Conservation (phyloP, 1,284 basidiomycete genomes). For the Boletus sp. region DNA sequence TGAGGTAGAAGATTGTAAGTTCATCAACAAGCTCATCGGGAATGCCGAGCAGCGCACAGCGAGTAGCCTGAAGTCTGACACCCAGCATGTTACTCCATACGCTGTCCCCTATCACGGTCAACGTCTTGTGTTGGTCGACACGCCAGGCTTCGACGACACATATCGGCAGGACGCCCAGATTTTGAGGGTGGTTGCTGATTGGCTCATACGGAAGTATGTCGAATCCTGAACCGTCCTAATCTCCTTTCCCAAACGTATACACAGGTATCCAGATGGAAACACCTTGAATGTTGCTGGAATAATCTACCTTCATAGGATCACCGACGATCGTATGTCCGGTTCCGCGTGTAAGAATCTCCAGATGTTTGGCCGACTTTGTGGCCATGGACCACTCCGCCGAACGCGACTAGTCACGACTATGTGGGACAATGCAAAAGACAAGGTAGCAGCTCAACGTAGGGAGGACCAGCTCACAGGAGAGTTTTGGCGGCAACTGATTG, state of each 20-base stretch:
- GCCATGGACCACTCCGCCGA: conserved; percentile 10
- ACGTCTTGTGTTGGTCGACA: conserved; percentile 32
- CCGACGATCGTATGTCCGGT: conserved; percentile 50
- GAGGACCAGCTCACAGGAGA: conserved; percentile 29
- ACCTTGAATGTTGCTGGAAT: conserved; percentile 43
- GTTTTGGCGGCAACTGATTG: conserved; percentile 35
- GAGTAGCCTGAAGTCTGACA: conserved; percentile 16
- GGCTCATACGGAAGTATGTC: conserved; percentile 28
- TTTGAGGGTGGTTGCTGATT: conserved; percentile 30
- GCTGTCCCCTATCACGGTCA: not conserved
- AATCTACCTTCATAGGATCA: conserved; percentile 54
- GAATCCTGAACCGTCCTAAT: not conserved
- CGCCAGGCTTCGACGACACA: conserved; percentile 34
- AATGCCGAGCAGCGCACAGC: not conserved
- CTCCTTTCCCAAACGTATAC: not conserved
- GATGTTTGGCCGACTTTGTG: conserved; percentile 44
- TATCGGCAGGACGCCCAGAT: conserved; percentile 31
- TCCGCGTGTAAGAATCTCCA: conserved; percentile 47
- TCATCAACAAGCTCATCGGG: conserved; percentile 24
- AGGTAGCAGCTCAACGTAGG: conserved; percentile 15
- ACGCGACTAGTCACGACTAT: conserved; percentile 49
- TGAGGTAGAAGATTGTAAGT: conserved; percentile 10
- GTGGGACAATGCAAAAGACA: conserved; percentile 29
- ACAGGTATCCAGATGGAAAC: conserved; percentile 17
- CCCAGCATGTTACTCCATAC: conserved; percentile 17